Percentiles rank a stretch among this genome's conserved stretches.
These are phyloP conservation scores for Liquidambar formosana DNA, from an alignment of 164 flowering plant species.

Conservation along the genomic window DNA sequence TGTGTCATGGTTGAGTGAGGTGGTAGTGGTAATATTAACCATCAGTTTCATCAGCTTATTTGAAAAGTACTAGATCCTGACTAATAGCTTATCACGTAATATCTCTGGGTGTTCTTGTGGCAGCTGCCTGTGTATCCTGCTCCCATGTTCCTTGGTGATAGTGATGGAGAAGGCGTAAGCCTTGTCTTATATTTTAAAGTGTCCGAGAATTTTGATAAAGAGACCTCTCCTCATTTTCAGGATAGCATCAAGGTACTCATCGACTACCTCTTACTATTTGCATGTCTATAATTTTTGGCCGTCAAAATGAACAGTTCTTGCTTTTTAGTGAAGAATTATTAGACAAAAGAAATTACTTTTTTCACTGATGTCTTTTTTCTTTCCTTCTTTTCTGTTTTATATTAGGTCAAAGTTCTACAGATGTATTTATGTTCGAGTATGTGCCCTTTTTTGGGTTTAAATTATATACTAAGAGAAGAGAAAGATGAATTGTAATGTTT, in stretches of 20 bases:
- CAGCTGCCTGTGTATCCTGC: conserved; percentile 56
- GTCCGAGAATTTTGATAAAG: conserved; percentile 43
- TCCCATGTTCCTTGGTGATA: conserved; percentile 46
- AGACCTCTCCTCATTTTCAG: conserved; percentile 45
- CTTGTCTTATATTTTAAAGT: conserved; percentile 58
- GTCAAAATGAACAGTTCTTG: not conserved
- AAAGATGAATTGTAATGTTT: no score
- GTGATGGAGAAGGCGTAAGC: conserved; percentile 63
- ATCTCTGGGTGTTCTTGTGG: conserved; percentile 1
- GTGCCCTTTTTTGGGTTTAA: no score
- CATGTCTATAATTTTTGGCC: not conserved
- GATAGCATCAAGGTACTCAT: conserved; percentile 47
- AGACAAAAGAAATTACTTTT: not conserved
- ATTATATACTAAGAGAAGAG: no score
- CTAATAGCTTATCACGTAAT: not conserved
- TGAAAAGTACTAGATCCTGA: not conserved
- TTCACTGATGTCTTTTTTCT: not conserved
- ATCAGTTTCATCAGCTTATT: not conserved
- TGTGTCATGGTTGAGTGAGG: no score
- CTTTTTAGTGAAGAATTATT: not conserved
- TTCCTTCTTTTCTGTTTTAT: no score
- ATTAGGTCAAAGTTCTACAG: no score
- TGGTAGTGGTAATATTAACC: no score
- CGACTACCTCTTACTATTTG: not conserved
- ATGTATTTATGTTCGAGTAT: no score